These are phyloP conservation scores for Suillus spraguei DNA, from an alignment of 768 basidiomycete genomes.

Conservation along the genomic window DNA sequence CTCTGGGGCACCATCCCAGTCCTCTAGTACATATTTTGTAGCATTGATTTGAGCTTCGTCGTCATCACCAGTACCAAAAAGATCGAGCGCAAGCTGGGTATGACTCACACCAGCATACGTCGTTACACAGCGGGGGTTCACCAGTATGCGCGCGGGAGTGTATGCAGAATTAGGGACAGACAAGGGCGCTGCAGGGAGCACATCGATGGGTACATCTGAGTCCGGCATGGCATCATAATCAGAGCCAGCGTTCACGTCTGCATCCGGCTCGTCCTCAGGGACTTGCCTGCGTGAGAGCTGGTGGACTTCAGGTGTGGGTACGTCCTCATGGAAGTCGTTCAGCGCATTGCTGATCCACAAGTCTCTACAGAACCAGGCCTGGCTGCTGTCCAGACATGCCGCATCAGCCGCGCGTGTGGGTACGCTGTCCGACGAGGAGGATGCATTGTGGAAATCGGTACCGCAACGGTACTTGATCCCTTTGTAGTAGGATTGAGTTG, in stretches of 20 bases:
- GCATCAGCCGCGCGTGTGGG: slow-evolving; percentile 72
- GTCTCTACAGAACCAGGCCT: slow-evolving; percentile 98
- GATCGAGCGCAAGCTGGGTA: slow-evolving; percentile 90
- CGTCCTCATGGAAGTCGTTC: slow-evolving; percentile 66
- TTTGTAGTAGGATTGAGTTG: slow-evolving; percentile 92
- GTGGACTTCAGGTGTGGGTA: slow-evolving; percentile 25
- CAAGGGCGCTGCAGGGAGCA: slow-evolving; percentile 39
- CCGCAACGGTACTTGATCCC: slow-evolving; percentile 87
- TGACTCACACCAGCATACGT: slow-evolving; percentile 98
- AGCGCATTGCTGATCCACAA: slow-evolving; percentile 90
- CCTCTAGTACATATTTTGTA: slow-evolving; percentile 82
- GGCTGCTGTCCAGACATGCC: slow-evolving; percentile 91
- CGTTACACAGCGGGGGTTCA: slow-evolving; percentile 96
- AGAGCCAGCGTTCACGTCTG: slow-evolving; percentile 82
- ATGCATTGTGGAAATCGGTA: slow-evolving; percentile 78
- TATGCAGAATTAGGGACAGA: slow-evolving; percentile 89
- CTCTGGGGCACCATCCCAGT: slow-evolving; percentile 97
- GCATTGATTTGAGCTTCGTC: slow-evolving; percentile 50
- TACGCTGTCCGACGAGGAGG: slow-evolving; percentile 54
- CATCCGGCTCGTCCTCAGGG: slow-evolving; percentile 43
- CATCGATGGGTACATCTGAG: slow-evolving; percentile 43
- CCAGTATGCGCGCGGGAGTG: slow-evolving; percentile 85
- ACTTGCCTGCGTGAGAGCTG: slow-evolving; percentile 36
- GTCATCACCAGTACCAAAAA: slow-evolving; percentile 81
- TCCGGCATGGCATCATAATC: slow-evolving; percentile 87